Base-by-base conservation (phyloP, 805 yeast genomes). In the Candida xyloterini region DNA sequence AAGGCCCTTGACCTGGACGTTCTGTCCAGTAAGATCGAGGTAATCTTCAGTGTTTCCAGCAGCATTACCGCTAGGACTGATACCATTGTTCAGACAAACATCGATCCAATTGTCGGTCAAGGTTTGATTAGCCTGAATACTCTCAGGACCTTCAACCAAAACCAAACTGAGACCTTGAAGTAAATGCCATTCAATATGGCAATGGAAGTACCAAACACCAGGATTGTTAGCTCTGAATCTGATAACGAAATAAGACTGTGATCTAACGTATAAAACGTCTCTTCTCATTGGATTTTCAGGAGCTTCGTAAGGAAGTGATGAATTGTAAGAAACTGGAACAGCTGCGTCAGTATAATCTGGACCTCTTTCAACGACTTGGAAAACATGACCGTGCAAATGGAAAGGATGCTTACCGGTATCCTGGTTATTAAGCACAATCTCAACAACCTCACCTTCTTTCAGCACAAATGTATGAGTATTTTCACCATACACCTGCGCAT, bases 171-270 rank as follows among this genome's bases (percentile, higher is more conserved):
- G 75, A 57, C 99, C 99, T 71, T 93, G 98, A 57, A 81, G 75
- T 72, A 91, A 76, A 70, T 93, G 99, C 99, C 99, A 91, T 63
- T 93, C 98, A 57, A 93, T 84, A 63, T 91, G 99, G 67, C 99
- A 91, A 70, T 91, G 99, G 95, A 93, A 93, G 64, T 81, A 78
- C 99, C 98, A 91, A 30, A 90, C 90, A 70, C 99, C 99, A 23
- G 98, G 99, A 64, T 93, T 93, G 61, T 84, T 81, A 38, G 98
- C 95, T 57, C 76, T 78, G 73, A 89, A 91, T 60, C 98, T 78
- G 47, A 91, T 58, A 23, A 87, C 90, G 56, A 89, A 74, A 68
- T 86, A 81, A 2, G 96, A 89, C 59, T 85, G 85, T 20, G 95
- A 89, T 59, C 79, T 76, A 33, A 85, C 86, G 54, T 79, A 82